Evolutionary conservation across 2,329 filamentous ascomycete species (phyloP).

Genomic region (Pleoardoris graminearum): DNA sequence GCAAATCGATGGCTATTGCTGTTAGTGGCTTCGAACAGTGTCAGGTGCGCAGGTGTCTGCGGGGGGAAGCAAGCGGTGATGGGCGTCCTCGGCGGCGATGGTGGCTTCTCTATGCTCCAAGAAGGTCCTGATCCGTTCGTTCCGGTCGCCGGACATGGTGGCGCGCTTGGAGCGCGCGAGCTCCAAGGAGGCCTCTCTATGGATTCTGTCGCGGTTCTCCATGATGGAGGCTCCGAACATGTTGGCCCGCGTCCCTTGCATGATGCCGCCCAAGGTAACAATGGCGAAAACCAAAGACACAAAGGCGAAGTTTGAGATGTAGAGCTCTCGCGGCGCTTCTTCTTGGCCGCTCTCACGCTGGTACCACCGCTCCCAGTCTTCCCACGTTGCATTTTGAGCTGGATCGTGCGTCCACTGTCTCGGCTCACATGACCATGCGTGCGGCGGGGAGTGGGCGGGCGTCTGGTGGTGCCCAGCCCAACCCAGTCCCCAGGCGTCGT

Average conservation of each 20-base stretch:
- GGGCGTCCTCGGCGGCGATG: conserved; percentile 49
- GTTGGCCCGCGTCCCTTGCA: conserved; percentile 72
- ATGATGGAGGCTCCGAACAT: conserved; percentile 65
- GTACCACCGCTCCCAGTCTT: conserved; percentile 80
- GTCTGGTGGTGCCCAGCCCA: conserved; percentile 60
- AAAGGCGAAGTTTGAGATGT: conserved; percentile 80
- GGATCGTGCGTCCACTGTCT: conserved; percentile 47
- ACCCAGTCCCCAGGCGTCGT: conserved; percentile 79
- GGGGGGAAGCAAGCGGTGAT: conserved; percentile 51
- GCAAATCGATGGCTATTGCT: conserved; percentile 1
- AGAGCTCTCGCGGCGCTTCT: conserved; percentile 55
- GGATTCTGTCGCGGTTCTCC: conserved; percentile 66
- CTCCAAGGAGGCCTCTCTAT: conserved; percentile 67
- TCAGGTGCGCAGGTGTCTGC: conserved; percentile 53
- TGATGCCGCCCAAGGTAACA: conserved; percentile 69
- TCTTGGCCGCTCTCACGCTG: conserved; percentile 29
- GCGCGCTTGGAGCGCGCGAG: conserved; percentile 60
- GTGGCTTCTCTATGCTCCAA: conserved; percentile 58
- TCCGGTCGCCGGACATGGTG: conserved; percentile 52
- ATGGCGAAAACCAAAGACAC: conserved; percentile 70
- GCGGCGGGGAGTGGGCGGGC: conserved; percentile 22
- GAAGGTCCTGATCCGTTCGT: conserved; percentile 73
- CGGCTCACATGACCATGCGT: conserved; percentile 32
- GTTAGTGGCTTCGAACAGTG: conserved; percentile 37
- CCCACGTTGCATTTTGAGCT: conserved; percentile 88